Percentiles rank a stretch among this genome's conserved stretches.
Evolutionary conservation across 2,329 filamentous ascomycete genomes (phyloP).

Genomic region (Xylariaceae sp.): DNA sequence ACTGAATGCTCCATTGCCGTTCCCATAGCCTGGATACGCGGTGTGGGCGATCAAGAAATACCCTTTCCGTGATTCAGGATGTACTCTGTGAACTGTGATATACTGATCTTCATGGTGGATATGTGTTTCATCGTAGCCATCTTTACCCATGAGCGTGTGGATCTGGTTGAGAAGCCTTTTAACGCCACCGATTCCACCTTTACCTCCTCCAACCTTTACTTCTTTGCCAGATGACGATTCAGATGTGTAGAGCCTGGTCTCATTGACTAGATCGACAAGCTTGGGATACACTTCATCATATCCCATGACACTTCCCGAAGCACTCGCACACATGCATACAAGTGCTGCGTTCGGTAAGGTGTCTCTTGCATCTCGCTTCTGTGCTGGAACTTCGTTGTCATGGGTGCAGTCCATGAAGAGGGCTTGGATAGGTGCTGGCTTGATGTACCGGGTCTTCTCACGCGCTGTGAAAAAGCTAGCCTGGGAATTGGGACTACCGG

Average conservation of each 20-base stretch:
- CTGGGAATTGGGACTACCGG: slow-evolving; percentile 27
- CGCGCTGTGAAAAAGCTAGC: slow-evolving; percentile 37
- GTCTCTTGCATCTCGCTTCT: slow-evolving; percentile 91
- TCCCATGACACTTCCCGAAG: slow-evolving; percentile 93
- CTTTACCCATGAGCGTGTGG: slow-evolving; percentile 91
- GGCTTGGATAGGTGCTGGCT: slow-evolving; percentile 83
- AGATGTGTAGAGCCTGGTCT: slow-evolving; percentile 79
- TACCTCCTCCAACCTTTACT: slow-evolving; percentile 64
- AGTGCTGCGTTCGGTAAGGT: slow-evolving; percentile 91
- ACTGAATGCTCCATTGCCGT: slow-evolving; percentile 74
- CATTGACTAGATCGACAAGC: slow-evolving; percentile 87
- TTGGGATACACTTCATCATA: slow-evolving; percentile 96
- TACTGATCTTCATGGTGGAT: slow-evolving; percentile 96
- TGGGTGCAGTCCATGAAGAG: slow-evolving; percentile 99
- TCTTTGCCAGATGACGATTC: slow-evolving; percentile 60
- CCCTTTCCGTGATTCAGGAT: slow-evolving; percentile 86
- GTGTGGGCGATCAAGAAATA: slow-evolving; percentile 96
- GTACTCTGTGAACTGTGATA: slow-evolving; percentile 91
- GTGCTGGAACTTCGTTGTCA: slow-evolving; percentile 93
- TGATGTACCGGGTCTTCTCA: slow-evolving; percentile 75
- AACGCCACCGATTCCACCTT: slow-evolving; percentile 81
- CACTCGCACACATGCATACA: slow-evolving; percentile 92
- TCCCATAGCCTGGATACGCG: slow-evolving; percentile 86
- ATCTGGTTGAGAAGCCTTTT: slow-evolving; percentile 94
- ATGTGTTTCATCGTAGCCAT: slow-evolving; percentile 91